Evolutionary conservation across 2,329 filamentous ascomycete genomes (phyloP), one percentile per base, ranked within the genome.

Genomic region (Colletotrichum phormii): DNA sequence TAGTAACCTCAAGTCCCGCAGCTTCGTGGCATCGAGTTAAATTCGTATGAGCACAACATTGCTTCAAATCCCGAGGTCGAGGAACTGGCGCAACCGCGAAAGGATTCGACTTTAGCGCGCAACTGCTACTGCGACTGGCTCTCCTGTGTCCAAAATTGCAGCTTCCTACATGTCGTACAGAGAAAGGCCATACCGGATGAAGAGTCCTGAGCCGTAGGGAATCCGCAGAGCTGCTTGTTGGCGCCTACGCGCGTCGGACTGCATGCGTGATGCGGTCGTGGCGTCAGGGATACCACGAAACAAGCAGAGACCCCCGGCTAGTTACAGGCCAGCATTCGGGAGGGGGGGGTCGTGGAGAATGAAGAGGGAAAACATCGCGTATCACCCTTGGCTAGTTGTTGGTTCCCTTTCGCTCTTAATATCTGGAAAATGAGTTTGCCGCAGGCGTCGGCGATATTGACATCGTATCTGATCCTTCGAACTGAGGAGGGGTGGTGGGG

Each of bases 221-320:
- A 60, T 51, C 55, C 26, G 37, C 26, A 54, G 58, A 64, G 42
- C 24, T 22, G 24, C 46, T 64, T 67, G 63, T 68, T 68, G 72
- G 74, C 74, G 74, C 74, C 67, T 75, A 74, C 74, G 74, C 71
- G 69, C 31, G 59, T 64, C 65, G 67, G 60, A 55, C 55, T 70
- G 66, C 73, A 73, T 73, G 71, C 71, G 62, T 71, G 73, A 72
- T 67, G 64, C 59, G 63, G 64, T 49, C 54, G 62, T 67, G 54
- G 72, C 68, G 64, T 31, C 72, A 69, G 69, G 69, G 69, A 74
- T 68, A 51, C 63, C 26, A 33, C 31, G 5, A n/a, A 31, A 22
- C 69, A 53, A 54, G 55, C 60, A 49, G 42, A 35, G 60, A 46
- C 60, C 59, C 51, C 51, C 54, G 33, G 46, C 51, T 62, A 35